Base-by-base conservation (phyloP, 2,329 filamentous ascomycete genomes). In the Apiospora malaysiana region DNA sequence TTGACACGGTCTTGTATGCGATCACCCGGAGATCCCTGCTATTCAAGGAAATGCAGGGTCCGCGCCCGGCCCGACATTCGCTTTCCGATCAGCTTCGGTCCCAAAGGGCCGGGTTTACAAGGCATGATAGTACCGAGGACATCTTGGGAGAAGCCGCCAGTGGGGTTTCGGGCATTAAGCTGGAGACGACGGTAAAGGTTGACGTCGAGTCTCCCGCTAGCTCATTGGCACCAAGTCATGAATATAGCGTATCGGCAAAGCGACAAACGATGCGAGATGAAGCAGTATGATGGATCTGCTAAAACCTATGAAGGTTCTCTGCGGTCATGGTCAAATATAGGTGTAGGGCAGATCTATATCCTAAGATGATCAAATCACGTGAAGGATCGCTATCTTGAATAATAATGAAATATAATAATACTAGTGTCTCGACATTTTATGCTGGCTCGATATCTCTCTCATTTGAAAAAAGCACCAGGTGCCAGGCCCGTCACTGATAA, bases 1-100 rank as follows among this genome's bases (percentile, higher is more conserved):
- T 84, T 37, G 83, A 85, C 66, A 81, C 81, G 8, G 70, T 83
- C 0, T 78, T 84, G 2, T 85, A 85, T 72, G 76, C 83, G 0
- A 71, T 84, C 12, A 85, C 83, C 1, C 81, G 83, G 5, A 78
- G 82, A 10, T 76, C 83, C 5, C 74, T 84, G 14, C 73, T 78
- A 23, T 76, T 76, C 72, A 70, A 77, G 66, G 76, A 77, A 68
- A 66, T 76, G 68, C 67, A 72, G 43, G 51, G 51, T 16, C 68
- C 72, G 45, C 69, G 70, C 37, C 59, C 71, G 8, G 71, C 71
- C 27, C 72, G 70, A 21, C 23, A 68, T 1, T 21, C 40, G 27
- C 56, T n/a, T 12, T 18, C 23, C 16, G 43, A n/a, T n/a, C 46
- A 65, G 45, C 23, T 63, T 14, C 42, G 27, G 12, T n/a, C 23